Evolutionary conservation across 31 red algal species (phyloP).

Genomic region (Porphyra umbilicalis): DNA sequence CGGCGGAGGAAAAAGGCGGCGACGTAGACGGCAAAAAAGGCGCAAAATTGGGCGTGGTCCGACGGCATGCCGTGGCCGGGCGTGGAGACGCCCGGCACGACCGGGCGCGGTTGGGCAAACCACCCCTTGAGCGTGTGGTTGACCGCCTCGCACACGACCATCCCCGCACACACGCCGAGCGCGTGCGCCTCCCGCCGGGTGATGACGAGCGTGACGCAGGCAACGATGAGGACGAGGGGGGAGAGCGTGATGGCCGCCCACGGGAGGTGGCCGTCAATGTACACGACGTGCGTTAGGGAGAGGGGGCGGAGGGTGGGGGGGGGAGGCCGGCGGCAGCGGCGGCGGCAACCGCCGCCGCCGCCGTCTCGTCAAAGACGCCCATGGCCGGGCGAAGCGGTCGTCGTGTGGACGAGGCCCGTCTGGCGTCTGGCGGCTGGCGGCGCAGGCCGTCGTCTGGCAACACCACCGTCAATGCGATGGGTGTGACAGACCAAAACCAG

Average conservation of each 20-base stretch:
- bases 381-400: no score
- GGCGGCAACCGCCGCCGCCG: not conserved
- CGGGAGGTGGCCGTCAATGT: not conserved
- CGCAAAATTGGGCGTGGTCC: slow-evolving; percentile 44
- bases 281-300: slow-evolving; percentile 3
- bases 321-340: not conserved
- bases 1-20: not conserved
- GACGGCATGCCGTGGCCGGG: slow-evolving; percentile 58
- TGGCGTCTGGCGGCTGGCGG: no score
- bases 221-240: not conserved
- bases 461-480: no score
- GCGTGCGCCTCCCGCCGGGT: not conserved
- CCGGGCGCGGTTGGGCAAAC: slow-evolving; percentile 38
- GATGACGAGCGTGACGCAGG: not conserved
- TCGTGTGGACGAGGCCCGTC: no score
- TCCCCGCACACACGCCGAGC: not conserved
- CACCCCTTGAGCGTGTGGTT: slow-evolving; percentile 24
- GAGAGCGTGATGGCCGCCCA: not conserved
- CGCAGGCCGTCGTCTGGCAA: no score
- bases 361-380: no score
- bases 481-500: no score
- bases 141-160: slow-evolving; percentile 6
- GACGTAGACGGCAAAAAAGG: slow-evolving; percentile 33
- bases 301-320: not conserved
- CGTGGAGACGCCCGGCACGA: not conserved